Percentiles rank a stretch among this genome's conserved stretches.
Evolutionary conservation across 2,329 filamentous ascomycete genomes (phyloP).

Genomic region (Zelopaecilomyces penicillatus): DNA sequence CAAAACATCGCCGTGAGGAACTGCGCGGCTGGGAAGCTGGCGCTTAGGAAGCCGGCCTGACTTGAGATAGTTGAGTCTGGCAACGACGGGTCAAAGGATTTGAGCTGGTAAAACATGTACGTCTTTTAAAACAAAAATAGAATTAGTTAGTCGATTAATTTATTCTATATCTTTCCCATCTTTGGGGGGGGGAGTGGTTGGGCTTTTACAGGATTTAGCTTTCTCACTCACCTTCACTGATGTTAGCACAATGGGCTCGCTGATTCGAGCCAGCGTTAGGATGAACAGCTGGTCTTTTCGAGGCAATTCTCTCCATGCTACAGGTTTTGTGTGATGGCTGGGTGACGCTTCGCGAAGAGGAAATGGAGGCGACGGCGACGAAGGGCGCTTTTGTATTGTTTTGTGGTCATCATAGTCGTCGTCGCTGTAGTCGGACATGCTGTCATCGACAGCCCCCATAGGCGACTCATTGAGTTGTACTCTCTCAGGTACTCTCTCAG

Average conservation of each 20-base stretch:
- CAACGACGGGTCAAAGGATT: constrained; percentile 55
- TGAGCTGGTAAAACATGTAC: constrained; percentile 86
- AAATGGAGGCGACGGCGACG: not conserved
- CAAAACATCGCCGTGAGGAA: constrained; percentile 77
- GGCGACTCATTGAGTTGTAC: too few relatives aligned
- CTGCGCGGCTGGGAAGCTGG: constrained; percentile 73
- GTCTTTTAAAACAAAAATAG: constrained; percentile 34
- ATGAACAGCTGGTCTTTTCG: constrained; percentile 70
- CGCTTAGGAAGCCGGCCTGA: constrained; percentile 70
- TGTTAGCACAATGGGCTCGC: constrained; percentile 75
- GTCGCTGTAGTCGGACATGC: too few relatives aligned
- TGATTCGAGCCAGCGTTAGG: constrained; percentile 68
- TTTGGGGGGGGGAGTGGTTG: too few relatives aligned
- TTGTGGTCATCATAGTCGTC: too few relatives aligned
- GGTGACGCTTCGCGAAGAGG: not conserved
- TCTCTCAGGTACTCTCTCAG: too few relatives aligned
- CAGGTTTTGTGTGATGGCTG: constrained; percentile 10
- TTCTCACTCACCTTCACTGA: constrained; percentile 44
- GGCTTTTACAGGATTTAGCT: too few relatives aligned
- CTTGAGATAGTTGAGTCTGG: constrained; percentile 59
- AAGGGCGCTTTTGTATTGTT: too few relatives aligned
- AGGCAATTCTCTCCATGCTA: constrained; percentile 61
- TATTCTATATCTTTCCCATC: too few relatives aligned
- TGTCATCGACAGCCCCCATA: too few relatives aligned
- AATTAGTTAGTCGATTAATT: too few relatives aligned